phyloP scores from a whole-genome alignment of 306 rosid species.

The Corylus heterophylla region DNA sequence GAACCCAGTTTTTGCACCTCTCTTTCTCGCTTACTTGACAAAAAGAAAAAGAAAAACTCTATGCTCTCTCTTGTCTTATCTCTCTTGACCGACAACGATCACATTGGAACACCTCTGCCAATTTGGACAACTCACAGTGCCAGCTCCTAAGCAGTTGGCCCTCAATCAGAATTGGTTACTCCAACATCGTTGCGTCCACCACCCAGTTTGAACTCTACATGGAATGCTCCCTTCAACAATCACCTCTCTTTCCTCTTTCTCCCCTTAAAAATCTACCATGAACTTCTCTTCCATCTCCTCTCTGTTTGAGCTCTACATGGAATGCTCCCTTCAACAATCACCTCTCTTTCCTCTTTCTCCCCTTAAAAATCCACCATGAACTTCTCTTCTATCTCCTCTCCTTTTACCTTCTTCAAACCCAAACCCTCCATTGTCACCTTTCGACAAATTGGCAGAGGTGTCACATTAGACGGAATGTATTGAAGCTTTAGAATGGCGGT shows the following conservation, averaged over 20 bases:
- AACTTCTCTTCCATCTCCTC: slow-evolving; percentile 26
- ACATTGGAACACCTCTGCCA: slow-evolving; percentile 28
- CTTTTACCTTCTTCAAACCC: slow-evolving; percentile 65
- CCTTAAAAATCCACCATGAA: slow-evolving; percentile 37
- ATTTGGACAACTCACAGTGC: slow-evolving; percentile 62
- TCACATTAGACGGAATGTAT: too few relatives aligned
- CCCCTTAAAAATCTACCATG: slow-evolving; percentile 31
- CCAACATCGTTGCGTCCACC: slow-evolving; percentile 14
- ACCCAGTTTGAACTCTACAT: slow-evolving; percentile 55
- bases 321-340: slow-evolving; percentile 53
- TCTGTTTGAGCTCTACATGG: slow-evolving; percentile 62
- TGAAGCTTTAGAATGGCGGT: neutral
- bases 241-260: slow-evolving; percentile 28
- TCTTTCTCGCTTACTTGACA: too few relatives aligned
- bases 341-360: slow-evolving; percentile 21
- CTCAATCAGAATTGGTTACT: slow-evolving; percentile 43
- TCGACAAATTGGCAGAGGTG: neutral
- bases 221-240: slow-evolving; percentile 56
- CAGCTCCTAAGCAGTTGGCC: slow-evolving; percentile 81
- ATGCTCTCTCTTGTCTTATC: too few relatives aligned
- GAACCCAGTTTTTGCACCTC: too few relatives aligned
- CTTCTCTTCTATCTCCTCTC: slow-evolving; percentile 22
- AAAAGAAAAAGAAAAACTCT: too few relatives aligned
- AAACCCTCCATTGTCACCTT: slow-evolving; percentile 49
- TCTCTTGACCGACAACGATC: neutral